These are phyloP conservation scores for Hamamelis virginiana DNA, from an alignment of 164 flowering plant species.

Conservation along the genomic window DNA sequence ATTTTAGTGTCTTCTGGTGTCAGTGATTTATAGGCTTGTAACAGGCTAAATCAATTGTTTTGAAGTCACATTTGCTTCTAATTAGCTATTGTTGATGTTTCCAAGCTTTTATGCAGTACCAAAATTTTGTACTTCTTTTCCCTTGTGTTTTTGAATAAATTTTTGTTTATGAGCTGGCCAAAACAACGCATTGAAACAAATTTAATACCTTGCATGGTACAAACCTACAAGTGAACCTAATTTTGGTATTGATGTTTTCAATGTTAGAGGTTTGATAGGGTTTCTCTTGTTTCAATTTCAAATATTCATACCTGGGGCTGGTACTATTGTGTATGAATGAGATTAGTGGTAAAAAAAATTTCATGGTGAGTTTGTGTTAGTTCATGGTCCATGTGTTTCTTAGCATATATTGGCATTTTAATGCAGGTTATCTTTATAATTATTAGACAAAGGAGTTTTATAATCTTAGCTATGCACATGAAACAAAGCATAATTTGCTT, in stretches of 20 bases:
- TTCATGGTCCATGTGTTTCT: not conserved
- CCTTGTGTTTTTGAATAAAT: too few relatives aligned
- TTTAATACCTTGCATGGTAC: not conserved
- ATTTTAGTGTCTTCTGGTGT: too few relatives aligned
- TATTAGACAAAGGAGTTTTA: conserved; percentile 87
- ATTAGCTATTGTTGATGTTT: not conserved
- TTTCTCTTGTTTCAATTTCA: not conserved
- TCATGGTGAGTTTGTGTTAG: not conserved
- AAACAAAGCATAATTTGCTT: conserved; percentile 31
- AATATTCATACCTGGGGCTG: too few relatives aligned
- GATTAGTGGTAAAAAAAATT: too few relatives aligned
- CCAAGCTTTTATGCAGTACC: too few relatives aligned
- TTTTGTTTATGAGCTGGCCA: not conserved
- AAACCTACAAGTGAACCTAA: not conserved
- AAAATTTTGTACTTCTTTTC: too few relatives aligned
- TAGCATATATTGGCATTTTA: conserved; percentile 1
- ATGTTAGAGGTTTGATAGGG: not conserved
- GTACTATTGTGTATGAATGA: too few relatives aligned
- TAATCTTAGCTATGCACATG: conserved; percentile 82
- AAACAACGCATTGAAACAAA: not conserved
- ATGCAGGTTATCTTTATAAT: conserved; percentile 87
- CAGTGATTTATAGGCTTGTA: not conserved
- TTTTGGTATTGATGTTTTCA: not conserved
- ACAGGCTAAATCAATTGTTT: not conserved
- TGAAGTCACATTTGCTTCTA: not conserved